These are phyloP conservation scores for Podaxis sp. DNA, from an alignment of 768 basidiomycete species.

Conservation along the genomic window DNA sequence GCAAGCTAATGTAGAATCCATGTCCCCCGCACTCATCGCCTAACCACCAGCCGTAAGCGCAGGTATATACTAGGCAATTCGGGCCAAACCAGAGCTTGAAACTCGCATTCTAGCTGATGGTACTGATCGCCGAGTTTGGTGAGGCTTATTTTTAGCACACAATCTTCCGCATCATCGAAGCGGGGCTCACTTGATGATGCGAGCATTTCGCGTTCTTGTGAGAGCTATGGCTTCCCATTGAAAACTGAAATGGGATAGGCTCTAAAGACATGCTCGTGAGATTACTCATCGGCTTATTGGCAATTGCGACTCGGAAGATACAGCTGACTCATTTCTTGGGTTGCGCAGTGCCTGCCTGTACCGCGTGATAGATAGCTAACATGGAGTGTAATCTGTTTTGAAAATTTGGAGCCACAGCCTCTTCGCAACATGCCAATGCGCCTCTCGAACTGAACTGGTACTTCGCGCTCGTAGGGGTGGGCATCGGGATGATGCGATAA, in stretches of 20 bases:
- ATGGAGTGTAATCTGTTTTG: conserved; percentile 5
- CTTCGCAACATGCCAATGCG: too few relatives aligned
- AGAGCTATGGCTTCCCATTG: background rate
- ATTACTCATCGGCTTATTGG: background rate
- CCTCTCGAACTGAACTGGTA: background rate
- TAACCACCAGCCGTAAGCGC: background rate
- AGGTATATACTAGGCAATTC: background rate
- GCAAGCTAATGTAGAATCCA: background rate
- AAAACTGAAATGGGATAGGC: background rate
- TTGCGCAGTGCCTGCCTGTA: background rate
- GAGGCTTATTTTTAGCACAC: conserved; percentile 1
- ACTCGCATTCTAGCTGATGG: background rate
- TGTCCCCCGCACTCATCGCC: background rate
- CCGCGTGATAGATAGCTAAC: background rate
- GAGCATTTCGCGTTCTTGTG: conserved; percentile 4
- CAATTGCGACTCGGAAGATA: conserved; percentile 1
- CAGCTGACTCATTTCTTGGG: conserved; percentile 1
- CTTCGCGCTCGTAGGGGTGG: background rate
- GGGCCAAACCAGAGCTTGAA: background rate
- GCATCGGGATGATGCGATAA: background rate
- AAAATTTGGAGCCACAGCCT: background rate
- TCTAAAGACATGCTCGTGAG: background rate
- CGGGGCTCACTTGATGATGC: conserved; percentile 3
- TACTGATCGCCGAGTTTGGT: background rate
- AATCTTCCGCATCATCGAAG: conserved; percentile 6